A percentile compares a stretch with the other conserved stretches of the same genome.
These are phyloP conservation scores for Stagonosporopsis cucurbitacearum DNA, from an alignment of 2,329 filamentous ascomycete species.

Conservation along the genomic window DNA sequence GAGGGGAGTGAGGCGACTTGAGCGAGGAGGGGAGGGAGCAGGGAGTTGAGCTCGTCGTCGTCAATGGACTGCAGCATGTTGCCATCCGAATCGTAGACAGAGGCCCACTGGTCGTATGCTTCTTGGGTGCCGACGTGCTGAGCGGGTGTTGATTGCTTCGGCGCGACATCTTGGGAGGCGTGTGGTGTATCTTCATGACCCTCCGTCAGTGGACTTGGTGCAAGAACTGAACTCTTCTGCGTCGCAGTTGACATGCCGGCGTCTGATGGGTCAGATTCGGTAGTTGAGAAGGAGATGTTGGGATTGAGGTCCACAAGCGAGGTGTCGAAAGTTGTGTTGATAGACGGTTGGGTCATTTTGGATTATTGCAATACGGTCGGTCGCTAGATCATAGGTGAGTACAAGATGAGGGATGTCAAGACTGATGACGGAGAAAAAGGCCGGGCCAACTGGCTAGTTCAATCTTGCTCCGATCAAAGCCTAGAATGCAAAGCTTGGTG, in stretches of 20 bases:
- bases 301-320: constrained; percentile 46
- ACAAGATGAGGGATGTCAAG: neutral
- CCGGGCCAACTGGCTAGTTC: neutral
- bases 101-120: constrained; percentile 60
- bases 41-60: constrained; percentile 59
- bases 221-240: constrained; percentile 11
- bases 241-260: constrained; percentile 12
- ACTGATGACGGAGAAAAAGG: neutral
- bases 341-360: constrained; percentile 47
- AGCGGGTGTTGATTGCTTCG: constrained; percentile 27
- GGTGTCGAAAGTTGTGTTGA: constrained; percentile 50
- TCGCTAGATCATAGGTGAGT: neutral
- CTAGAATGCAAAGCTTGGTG: constrained; percentile 11
- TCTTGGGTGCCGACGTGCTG: constrained; percentile 50
- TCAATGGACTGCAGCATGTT: constrained; percentile 72
- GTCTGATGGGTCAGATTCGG: constrained; percentile 41
- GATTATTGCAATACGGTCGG: neutral
- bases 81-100: constrained; percentile 68
- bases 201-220: constrained; percentile 8
- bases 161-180: constrained; percentile 17
- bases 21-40: constrained; percentile 59
- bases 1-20: constrained; percentile 26
- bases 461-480: constrained; percentile 3
- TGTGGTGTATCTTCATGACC: constrained; percentile 23
- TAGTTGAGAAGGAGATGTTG: constrained; percentile 44